Conservation (phyloP, 805 yeast species). For the Candida anglica region DNA sequence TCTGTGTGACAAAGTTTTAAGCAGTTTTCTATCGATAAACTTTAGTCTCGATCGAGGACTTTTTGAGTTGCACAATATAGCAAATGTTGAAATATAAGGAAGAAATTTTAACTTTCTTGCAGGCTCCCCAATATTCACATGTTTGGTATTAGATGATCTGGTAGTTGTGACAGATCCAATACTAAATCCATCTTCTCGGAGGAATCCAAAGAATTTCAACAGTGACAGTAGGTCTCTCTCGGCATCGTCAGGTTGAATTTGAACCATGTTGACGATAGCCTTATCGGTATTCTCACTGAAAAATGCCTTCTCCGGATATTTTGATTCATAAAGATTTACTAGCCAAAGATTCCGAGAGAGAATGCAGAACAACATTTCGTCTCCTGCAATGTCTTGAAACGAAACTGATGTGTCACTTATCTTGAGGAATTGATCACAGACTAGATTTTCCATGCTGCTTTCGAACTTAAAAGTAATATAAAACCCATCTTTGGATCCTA, state of each 20-base stretch:
- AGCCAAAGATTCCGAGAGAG: conserved; percentile 29
- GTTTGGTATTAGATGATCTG: conserved; percentile 21
- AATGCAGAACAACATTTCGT: conserved; percentile 21
- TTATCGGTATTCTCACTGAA: conserved; percentile 35
- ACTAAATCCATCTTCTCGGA: conserved; percentile 36
- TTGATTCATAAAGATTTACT: conserved; percentile 21
- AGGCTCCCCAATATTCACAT: conserved; percentile 25
- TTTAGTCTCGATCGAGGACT: conserved; percentile 20
- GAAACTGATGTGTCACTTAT: conserved; percentile 24
- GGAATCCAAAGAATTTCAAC: conserved; percentile 5
- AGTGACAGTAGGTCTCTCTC: neutral
- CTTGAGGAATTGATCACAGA: conserved; percentile 12
- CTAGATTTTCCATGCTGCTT: no score
- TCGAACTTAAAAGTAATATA: conserved; percentile 14
- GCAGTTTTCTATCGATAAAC: conserved; percentile 30
- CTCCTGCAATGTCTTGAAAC: conserved; percentile 11
- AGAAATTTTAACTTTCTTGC: conserved; percentile 29
- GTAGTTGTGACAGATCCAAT: conserved; percentile 21
- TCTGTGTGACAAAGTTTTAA: conserved; percentile 17
- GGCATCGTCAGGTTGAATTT: conserved; percentile 2
- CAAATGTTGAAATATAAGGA: conserved; percentile 23
- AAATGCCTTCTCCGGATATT: conserved; percentile 24
- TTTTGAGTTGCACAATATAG: conserved; percentile 27
- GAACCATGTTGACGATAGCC: conserved; percentile 13
- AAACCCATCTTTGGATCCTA: conserved; percentile 34